These are phyloP conservation scores for Salix exigua DNA, from an alignment of 345 rosid genomes.

Conservation along the genomic window DNA sequence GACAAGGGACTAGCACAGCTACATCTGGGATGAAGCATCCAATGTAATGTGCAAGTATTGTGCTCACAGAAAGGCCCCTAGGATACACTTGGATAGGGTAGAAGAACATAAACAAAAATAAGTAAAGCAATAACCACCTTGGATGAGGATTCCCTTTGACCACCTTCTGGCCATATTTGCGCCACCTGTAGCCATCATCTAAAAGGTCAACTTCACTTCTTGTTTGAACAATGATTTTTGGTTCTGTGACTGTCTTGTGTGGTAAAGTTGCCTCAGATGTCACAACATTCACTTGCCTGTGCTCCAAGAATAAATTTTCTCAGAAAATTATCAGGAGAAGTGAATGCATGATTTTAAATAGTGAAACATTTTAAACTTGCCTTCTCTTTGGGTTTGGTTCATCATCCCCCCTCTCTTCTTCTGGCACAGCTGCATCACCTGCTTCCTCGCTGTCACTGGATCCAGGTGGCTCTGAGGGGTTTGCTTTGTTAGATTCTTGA, in stretches of 20 bases:
- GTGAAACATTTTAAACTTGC: constrained; percentile 29
- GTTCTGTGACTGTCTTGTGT: constrained; percentile 72
- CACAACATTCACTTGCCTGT: constrained; percentile 47
- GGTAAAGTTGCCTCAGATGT: constrained; percentile 45
- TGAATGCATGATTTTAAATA: neutral
- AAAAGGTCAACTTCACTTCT: constrained; percentile 97
- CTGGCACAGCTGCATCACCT: constrained; percentile 36
- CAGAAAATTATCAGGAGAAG: neutral
- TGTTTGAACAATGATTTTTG: constrained; percentile 88
- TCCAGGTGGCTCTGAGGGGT: constrained; percentile 29
- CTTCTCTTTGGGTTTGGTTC: constrained; percentile 74
- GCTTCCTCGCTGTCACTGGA: constrained; percentile 50
- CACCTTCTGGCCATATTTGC: constrained; percentile 98
- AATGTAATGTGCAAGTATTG: neutral
- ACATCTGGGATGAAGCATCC: neutral
- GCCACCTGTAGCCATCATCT: constrained; percentile 98
- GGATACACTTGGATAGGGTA: neutral
- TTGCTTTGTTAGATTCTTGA: constrained; percentile 39
- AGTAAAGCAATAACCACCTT: constrained; percentile 42
- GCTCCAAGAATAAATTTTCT: constrained; percentile 6
- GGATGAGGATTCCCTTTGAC: constrained; percentile 98
- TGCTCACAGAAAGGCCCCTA: neutral
- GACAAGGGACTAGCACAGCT: neutral
- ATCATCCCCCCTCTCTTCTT: constrained; percentile 42
- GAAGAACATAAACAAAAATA: constrained; percentile 12